Evolutionary conservation across 2,329 filamentous ascomycete genomes (phyloP).

Genomic region (Meredithiella fracta): DNA sequence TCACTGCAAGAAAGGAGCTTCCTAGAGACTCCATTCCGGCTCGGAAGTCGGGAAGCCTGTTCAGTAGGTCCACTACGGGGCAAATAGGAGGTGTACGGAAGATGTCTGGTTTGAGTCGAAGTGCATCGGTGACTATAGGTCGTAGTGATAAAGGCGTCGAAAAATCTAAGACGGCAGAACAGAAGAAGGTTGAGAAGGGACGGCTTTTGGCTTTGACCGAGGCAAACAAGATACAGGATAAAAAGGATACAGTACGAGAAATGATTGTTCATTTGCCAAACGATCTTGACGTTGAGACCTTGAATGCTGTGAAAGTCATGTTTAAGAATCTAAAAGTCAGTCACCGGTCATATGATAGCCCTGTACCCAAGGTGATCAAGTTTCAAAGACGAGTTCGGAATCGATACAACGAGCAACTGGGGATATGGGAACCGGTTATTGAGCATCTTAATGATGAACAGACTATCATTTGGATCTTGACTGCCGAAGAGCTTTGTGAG

Average conservation of each 20-base stretch:
- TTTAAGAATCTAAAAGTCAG: slow-evolving; percentile 35
- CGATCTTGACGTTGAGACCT: slow-evolving; percentile 32
- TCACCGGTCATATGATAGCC: slow-evolving; percentile 28
- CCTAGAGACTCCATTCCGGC: background rate
- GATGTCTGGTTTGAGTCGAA: background rate
- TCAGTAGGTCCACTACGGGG: background rate
- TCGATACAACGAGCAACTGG: slow-evolving; percentile 41
- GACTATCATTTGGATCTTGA: slow-evolving; percentile 45
- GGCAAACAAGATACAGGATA: slow-evolving; percentile 54
- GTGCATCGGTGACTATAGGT: background rate
- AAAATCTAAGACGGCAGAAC: background rate
- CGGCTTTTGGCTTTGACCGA: slow-evolving; percentile 51
- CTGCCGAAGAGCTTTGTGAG: slow-evolving; percentile 44
- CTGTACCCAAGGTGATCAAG: slow-evolving; percentile 38
- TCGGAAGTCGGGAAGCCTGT: background rate
- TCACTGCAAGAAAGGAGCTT: background rate
- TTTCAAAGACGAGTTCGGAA: slow-evolving; percentile 55
- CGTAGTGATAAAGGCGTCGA: background rate
- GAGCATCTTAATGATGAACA: slow-evolving; percentile 37
- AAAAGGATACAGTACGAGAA: slow-evolving; percentile 59
- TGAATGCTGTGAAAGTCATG: slow-evolving; percentile 32
- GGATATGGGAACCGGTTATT: slow-evolving; percentile 47
- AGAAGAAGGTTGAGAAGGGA: slow-evolving; percentile 25
- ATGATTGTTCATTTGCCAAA: slow-evolving; percentile 60
- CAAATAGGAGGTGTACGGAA: background rate